Evolutionary conservation across 768 basidiomycete species (phyloP).

Genomic region (Pilatotrama ljubarskyi): DNA sequence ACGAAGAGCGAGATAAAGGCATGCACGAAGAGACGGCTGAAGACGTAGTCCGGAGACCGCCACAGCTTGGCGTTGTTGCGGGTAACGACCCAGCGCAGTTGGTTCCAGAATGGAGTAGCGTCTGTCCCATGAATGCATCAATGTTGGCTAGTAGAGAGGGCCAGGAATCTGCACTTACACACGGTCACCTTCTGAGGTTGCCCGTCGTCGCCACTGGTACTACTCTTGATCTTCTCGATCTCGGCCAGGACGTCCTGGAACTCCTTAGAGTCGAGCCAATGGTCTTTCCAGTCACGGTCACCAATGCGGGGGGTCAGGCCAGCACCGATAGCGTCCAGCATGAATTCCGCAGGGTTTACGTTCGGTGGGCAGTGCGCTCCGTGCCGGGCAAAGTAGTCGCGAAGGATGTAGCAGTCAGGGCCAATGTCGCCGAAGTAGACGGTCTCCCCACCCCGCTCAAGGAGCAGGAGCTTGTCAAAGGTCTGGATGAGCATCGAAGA

Average conservation of each 20-base stretch:
- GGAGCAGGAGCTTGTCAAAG: constrained; percentile 71
- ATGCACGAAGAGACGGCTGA: constrained; percentile 78
- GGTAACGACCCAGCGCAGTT: constrained; percentile 64
- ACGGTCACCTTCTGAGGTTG: constrained; percentile 12
- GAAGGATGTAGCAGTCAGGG: constrained; percentile 62
- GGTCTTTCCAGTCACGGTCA: constrained; percentile 81
- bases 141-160: too few relatives aligned
- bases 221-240: constrained; percentile 42
- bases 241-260: constrained; percentile 39
- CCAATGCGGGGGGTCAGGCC: constrained; percentile 73
- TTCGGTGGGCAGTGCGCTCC: constrained; percentile 75
- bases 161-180: constrained; percentile 19
- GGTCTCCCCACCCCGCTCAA: constrained; percentile 81
- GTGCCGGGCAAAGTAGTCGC: constrained; percentile 72
- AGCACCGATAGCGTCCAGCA: constrained; percentile 87
- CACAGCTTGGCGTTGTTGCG: constrained; percentile 74
- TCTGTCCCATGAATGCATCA: constrained; percentile 40
- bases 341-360: constrained; percentile 75
- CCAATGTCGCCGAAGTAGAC: constrained; percentile 96
- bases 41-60: constrained; percentile 85
- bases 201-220: constrained; percentile 1
- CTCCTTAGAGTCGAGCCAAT: constrained; percentile 80
- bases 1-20: constrained; percentile 69
- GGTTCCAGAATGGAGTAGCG: constrained; percentile 75
- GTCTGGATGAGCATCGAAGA: constrained; percentile 84